Conservation (phyloP, 352 stramenopile genomes). For the Phytophthora podocarpi region DNA sequence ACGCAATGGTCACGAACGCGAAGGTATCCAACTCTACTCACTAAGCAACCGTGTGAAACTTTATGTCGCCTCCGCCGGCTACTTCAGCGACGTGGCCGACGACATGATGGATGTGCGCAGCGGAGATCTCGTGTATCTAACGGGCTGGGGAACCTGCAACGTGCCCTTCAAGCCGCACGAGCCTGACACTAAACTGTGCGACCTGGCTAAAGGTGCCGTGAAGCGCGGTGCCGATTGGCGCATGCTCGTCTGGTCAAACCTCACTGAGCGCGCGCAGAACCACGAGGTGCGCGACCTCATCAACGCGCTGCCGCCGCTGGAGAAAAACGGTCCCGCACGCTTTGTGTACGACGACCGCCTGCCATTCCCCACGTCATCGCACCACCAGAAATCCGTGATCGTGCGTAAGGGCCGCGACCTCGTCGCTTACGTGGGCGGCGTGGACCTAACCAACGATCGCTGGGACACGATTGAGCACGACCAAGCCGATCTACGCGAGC, state of each 20-base stretch:
- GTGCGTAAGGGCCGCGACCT: slow-evolving; percentile 41
- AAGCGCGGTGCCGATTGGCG: slow-evolving; percentile 48
- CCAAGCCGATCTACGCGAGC: no score
- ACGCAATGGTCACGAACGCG: slow-evolving; percentile 41
- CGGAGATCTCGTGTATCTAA: slow-evolving; percentile 48
- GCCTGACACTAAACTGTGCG: slow-evolving; percentile 39
- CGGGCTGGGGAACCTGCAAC: slow-evolving; percentile 64
- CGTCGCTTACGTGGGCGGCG: slow-evolving; percentile 49
- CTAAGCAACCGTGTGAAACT: slow-evolving; percentile 51
- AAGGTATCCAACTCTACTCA: slow-evolving; percentile 45
- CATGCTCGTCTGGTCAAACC: slow-evolving; percentile 64
- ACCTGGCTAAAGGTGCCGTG: slow-evolving; percentile 40
- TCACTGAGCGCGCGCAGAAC: slow-evolving; percentile 54
- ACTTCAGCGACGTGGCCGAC: slow-evolving; percentile 53
- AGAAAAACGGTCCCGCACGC: slow-evolving; percentile 32
- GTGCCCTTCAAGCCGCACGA: slow-evolving; percentile 50
- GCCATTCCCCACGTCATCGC: slow-evolving; percentile 54
- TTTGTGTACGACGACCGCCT: slow-evolving; percentile 69
- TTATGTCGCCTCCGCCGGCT: slow-evolving; percentile 47
- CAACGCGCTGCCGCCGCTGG: no score
- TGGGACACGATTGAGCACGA: slow-evolving; percentile 60
- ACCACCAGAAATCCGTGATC: no score
- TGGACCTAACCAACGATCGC: slow-evolving; percentile 55
- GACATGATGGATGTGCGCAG: slow-evolving; percentile 36
- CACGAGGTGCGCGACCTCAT: slow-evolving; percentile 51